Base-by-base conservation (phyloP, 139 green algal genomes). In the Chloropicon primus region DNA sequence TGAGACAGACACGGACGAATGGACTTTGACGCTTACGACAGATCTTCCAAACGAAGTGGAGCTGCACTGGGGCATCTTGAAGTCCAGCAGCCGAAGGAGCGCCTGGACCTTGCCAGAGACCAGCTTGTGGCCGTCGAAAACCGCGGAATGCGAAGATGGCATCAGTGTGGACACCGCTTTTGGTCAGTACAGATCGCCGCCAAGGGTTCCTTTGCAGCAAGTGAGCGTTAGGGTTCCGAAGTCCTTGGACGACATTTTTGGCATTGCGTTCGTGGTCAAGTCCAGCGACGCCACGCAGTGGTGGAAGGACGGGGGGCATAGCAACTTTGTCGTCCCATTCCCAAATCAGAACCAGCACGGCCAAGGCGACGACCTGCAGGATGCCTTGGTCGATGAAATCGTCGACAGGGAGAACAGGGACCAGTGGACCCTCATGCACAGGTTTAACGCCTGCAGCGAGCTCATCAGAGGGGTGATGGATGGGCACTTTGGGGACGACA, bases 361-460 rank as follows among this genome's bases (percentile, higher is more conserved):
- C 25, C 22, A 53, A 53, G 28, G 26, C 41, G 75, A 22, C 23
- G 75, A 27, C n/a, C 25, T 29, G 24, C n/a, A 24, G 2, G 41
- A 79, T 27, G 23, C 24, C 2, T 1, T 86, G 24, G 21, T 86
- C 3, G 82, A 85, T 27, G 72, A 85, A 41, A 86, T 86, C 82
- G 82, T 73, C 17, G 75, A 83, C 27, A 2, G 73, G 25, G 82
- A 86, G 80, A 76, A 22, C 17, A 80, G 82, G n/a, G 82, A 81
- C 25, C 26, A 86, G 53, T 54, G 27, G 25, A 85, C 82, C 22
- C 41, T 86, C 41, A 86, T 86, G 82, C 82, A 86, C 75, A 28
- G 81, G 54, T 97, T 93, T 87, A 96, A 97, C 89, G 90, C 92
- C 73, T 92, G 89, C 17, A 77, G 92, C 1, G 92, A 95, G 78